Base-by-base conservation (phyloP, 305 asterid genomes). In the Fraxinus sp. region DNA sequence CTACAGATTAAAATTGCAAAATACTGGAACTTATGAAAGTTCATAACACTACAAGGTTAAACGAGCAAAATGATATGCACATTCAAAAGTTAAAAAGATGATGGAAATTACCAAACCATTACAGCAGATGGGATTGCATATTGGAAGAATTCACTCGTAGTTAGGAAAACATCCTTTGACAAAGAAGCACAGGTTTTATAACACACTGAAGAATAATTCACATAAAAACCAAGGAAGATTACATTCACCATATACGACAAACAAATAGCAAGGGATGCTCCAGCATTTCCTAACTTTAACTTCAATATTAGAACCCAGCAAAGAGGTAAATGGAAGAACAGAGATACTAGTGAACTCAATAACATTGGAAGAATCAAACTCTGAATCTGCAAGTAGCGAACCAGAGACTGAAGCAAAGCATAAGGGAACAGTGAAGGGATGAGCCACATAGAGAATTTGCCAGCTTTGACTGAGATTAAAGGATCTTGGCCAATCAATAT, bases 311-410 rank as follows among this genome's bases (percentile, higher is more conserved):
- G 81, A 71, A 81, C 86, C 90, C 90, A 86, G 77, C 85, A 84
- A 1, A 83, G 73, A 72, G 85, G 85, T 9, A 83, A 22, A 20
- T 85, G 87, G 44, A 77, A 35, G 68, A 46, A 79, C 0, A 78
- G 64, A 41, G 80, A 44, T 0, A 76, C 74, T 46, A 84, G 49
- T n/a, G 87, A 79, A 68, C 84, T 82, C 55, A 35, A 0, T 20
- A 88, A 80, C 90, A 88, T 84, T 3, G 90, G 89, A 71, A 84
- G 39, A 10, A 88, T 86, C 84, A 86, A 73, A 72, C 87, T 86
- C 73, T 86, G 87, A 16, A 78, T 72, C 82, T 79, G 86, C 68
- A 82, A 55, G 79, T 84, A 84, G 0, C 87, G 84, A 57, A 80
- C 79, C 1, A 84, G 76, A 30, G 86, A 73, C 75, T 86, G 87